Evolutionary conservation across 305 asterid species (phyloP).

Genomic region (Ilex paraguariensis): DNA sequence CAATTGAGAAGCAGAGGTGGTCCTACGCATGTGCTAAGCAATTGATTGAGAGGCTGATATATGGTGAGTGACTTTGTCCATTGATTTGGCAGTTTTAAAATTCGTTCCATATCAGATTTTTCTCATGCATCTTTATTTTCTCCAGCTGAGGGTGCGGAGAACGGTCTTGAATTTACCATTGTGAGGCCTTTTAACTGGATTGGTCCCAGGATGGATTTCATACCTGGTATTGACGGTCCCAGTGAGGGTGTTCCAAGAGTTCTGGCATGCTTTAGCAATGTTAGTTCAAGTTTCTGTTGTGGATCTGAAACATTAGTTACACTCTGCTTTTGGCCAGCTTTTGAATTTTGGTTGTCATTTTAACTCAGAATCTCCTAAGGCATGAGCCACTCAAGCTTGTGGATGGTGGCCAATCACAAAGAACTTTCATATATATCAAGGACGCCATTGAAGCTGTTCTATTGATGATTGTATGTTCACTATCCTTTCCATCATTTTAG

Average conservation of each 20-base stretch:
- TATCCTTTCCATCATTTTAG: constrained; percentile 3
- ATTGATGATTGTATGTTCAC: constrained; percentile 62
- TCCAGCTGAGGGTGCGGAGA: constrained; percentile 86
- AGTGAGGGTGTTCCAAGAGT: constrained; percentile 83
- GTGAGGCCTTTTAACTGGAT: constrained; percentile 90
- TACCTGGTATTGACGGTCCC: constrained; percentile 80
- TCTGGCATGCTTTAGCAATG: constrained; percentile 76
- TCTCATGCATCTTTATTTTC: constrained; percentile 10
- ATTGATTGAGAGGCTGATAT: constrained; percentile 85
- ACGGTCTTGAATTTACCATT: constrained; percentile 69
- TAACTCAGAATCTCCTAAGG: constrained; percentile 56
- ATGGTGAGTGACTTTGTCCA: constrained; percentile 45
- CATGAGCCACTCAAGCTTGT: constrained; percentile 73
- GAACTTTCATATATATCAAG: constrained; percentile 67
- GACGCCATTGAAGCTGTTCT: constrained; percentile 79
- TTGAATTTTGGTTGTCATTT: constrained; percentile 4
- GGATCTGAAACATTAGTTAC: constrained; percentile 4
- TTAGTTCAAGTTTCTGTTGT: constrained; percentile 18
- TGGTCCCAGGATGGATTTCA: constrained; percentile 84
- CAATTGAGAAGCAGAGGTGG: constrained; percentile 96
- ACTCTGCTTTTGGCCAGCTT: constrained; percentile 3
- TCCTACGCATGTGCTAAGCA: constrained; percentile 96
- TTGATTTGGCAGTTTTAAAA: constrained; percentile 2
- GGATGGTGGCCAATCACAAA: constrained; percentile 73
- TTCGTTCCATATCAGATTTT: constrained; percentile 1